Conservation (phyloP, 768 basidiomycete species). For the Phanerochaete carnosa region DNA sequence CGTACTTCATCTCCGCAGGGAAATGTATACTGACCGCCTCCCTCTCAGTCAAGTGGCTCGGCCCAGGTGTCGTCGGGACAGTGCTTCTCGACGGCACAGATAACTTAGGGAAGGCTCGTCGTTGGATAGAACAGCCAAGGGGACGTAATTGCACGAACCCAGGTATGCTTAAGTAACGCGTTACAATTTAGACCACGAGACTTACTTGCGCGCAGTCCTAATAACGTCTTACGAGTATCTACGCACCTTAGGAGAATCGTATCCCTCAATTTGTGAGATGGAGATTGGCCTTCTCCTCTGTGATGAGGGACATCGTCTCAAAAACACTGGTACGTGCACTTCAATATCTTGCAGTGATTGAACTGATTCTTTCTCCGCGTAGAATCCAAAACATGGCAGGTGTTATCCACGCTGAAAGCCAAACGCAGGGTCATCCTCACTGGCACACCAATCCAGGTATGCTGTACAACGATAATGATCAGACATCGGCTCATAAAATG, state of each 20-base stretch:
- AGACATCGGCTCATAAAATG: neutral
- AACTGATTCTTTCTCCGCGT: slow-evolving; percentile 7
- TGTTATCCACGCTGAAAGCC: slow-evolving; percentile 79
- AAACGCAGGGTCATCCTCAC: slow-evolving; percentile 90
- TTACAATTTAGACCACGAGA: neutral
- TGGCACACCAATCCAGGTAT: slow-evolving; percentile 88
- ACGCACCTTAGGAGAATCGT: slow-evolving; percentile 49
- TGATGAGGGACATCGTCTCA: slow-evolving; percentile 95
- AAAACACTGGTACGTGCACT: slow-evolving; percentile 76
- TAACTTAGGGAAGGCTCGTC: slow-evolving; percentile 70
- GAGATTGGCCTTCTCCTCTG: slow-evolving; percentile 89
- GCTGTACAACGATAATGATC: neutral
- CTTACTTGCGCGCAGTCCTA: slow-evolving; percentile 60
- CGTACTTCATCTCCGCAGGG: neutral
- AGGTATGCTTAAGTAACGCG: slow-evolving; percentile 44
- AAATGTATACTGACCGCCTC: neutral
- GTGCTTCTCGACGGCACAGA: slow-evolving; percentile 90
- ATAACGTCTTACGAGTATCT: slow-evolving; percentile 98
- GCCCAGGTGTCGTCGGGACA: slow-evolving; percentile 75
- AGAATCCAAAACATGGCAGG: slow-evolving; percentile 88
- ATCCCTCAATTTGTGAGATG: slow-evolving; percentile 73
- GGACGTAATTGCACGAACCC: slow-evolving; percentile 92
- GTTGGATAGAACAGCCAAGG: slow-evolving; percentile 76
- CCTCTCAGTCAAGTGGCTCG: slow-evolving; percentile 97
- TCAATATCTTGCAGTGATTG: neutral